A percentile compares a stretch with the other conserved stretches of the same genome.
Conservation (phyloP, 192 early-diverging fungal species). For the Backusella morwellensis region DNA sequence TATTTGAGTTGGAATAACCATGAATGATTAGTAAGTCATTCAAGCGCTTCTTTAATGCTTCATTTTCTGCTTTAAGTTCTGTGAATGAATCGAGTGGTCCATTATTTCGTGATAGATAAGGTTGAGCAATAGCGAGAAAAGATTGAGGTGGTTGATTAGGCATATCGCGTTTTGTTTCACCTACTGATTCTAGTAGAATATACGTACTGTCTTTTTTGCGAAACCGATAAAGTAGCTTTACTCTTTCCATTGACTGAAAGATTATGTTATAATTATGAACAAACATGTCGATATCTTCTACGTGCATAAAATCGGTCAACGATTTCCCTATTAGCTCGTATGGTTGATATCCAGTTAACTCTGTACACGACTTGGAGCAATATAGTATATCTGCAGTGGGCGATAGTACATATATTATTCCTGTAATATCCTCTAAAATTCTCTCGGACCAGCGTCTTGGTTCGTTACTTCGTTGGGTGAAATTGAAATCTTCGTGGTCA, state of each 20-base stretch:
- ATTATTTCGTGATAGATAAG: slow-evolving; percentile 37
- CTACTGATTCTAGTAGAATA: slow-evolving; percentile 42
- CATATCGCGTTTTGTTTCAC: slow-evolving; percentile 29
- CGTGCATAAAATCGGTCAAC: slow-evolving; percentile 45
- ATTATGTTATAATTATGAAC: slow-evolving; percentile 37
- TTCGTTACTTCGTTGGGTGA: slow-evolving; percentile 32
- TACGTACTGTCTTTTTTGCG: slow-evolving; percentile 45
- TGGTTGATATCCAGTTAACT: slow-evolving; percentile 42
- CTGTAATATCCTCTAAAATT: slow-evolving; percentile 42
- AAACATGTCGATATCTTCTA: slow-evolving; percentile 46
- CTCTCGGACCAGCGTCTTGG: slow-evolving; percentile 41
- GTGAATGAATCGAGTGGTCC: slow-evolving; percentile 42
- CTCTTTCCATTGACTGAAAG: slow-evolving; percentile 30
- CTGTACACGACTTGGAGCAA: slow-evolving; percentile 43
- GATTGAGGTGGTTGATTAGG: slow-evolving; percentile 7
- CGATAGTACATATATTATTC: slow-evolving; percentile 42
- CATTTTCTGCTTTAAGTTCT: slow-evolving; percentile 50
- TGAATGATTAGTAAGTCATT: slow-evolving; percentile 4
- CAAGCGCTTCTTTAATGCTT: slow-evolving; percentile 33
- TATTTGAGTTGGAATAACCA: background rate
- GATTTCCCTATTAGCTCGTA: slow-evolving; percentile 40
- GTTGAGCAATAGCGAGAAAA: slow-evolving; percentile 45
- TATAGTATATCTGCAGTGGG: slow-evolving; percentile 39
- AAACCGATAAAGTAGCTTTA: slow-evolving; percentile 42
- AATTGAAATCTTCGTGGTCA: slow-evolving; percentile 19